Conservation (phyloP, 2,329 filamentous ascomycete species). For the Penicillium thymicola region DNA sequence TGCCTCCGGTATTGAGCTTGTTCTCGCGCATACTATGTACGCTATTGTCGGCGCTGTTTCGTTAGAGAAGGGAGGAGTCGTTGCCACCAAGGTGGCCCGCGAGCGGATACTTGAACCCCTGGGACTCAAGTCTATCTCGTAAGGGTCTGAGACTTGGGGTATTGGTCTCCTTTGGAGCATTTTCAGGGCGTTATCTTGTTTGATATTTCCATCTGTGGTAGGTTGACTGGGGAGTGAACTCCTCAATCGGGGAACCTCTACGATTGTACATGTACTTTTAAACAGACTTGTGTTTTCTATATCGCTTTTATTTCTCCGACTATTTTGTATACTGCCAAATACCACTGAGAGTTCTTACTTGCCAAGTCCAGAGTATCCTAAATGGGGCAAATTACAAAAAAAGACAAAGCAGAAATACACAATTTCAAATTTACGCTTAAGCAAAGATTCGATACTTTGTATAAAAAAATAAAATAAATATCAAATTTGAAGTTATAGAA, state of each 20-base stretch:
- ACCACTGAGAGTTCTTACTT: conserved; percentile 5
- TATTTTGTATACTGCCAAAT: conserved; percentile 13
- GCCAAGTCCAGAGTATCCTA: background rate
- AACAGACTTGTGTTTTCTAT: conserved; percentile 22
- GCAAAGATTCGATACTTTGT: background rate
- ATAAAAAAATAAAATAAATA: too few relatives aligned
- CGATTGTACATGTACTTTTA: conserved; percentile 38
- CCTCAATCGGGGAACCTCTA: conserved; percentile 18
- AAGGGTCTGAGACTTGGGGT: conserved; percentile 18
- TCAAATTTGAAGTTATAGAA: conserved; percentile 11
- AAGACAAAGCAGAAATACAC: too few relatives aligned
- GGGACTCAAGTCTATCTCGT: conserved; percentile 37
- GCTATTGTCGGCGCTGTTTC: conserved; percentile 85
- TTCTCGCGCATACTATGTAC: conserved; percentile 74
- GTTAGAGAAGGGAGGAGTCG: conserved; percentile 78
- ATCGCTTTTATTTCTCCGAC: conserved; percentile 13
- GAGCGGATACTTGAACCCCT: conserved; percentile 67
- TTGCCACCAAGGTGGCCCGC: conserved; percentile 70
- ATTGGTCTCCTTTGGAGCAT: conserved; percentile 33
- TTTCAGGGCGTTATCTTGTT: conserved; percentile 35
- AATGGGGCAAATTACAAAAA: background rate
- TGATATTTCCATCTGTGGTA: conserved; percentile 23
- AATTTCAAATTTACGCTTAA: background rate
- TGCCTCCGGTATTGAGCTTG: conserved; percentile 68
- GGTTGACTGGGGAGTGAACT: conserved; percentile 21